Base-by-base conservation (phyloP, 768 basidiomycete genomes). In the Pholiota conissans region DNA sequence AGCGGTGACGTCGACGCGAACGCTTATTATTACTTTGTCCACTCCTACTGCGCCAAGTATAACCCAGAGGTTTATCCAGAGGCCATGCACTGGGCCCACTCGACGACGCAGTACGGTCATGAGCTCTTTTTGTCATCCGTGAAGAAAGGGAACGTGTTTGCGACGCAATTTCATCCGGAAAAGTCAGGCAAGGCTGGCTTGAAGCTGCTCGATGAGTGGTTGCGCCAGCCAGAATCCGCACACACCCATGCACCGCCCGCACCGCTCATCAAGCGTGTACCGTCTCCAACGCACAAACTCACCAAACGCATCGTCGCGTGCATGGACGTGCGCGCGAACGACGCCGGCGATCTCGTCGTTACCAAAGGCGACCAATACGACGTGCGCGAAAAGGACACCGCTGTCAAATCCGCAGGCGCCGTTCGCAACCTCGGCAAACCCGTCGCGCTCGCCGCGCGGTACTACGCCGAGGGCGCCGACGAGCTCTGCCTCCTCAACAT, bases 351-450 rank as follows among this genome's bases (percentile, higher is more conserved):
- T 71, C 86, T 99, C 52, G 95, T 99, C 57, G 97, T 99, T 1
- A 99, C 97, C 40, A 99, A 99, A 76, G 97, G 97, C 56, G 97
- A 99, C 72, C 97, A 97, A 71, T 99, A 99, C 75, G 94, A 98
- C 70, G 95, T 98, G 16, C 91, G 95, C 53, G 95, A 98, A 73
- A 93, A 89, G 66, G n/a, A 66, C 9, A 50, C 63, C 35, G 60
- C 73, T 16, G 73, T 81, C 58, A 74, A 74, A 24, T 73, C 83
- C 1, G 87, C 84, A 6, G 91, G 91, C 26, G 84, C 84, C 0
- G 97, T 99, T 11, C 90, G 96, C 64, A 98, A 99, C 73, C 88
- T 99, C 49, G 97, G 97, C 51, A 98, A 97, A 74, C 97, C 97
- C 18, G 93, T 99, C 65, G 85, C 91, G 27, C 86, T 98, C 58